Evolutionary conservation across 192 early-diverging fungal genomes (phyloP), one percentile per base, ranked within the genome.

Genomic region (Entomortierella chlamydospora): DNA sequence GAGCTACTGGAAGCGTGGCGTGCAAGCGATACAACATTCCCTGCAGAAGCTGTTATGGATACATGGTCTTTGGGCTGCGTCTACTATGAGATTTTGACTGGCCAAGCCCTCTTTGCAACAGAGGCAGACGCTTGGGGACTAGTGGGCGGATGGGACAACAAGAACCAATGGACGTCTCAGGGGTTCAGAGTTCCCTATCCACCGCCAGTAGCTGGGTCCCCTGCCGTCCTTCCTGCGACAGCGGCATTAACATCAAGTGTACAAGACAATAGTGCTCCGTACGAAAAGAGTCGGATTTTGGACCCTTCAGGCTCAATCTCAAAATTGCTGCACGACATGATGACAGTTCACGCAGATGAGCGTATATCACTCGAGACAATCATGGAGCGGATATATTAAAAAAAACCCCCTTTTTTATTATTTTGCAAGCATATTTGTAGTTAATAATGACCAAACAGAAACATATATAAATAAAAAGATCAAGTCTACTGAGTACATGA

Each of bases 1-100:
- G 76, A 79, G 42, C 28, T 79, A 25, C 45, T 79, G 57, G 76
- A 79, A 43, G 76, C 76, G 0, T 79, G 76, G 76, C 76, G 76
- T 1, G 61, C 68, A 23, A 62, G 58, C 28, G 68, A 79, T 22
- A 66, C 62, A 39, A 66, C 63, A 22, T 79, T 70, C 50, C 68
- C 76, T n/a, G 76, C 62, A 23, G 76, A 79, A 42, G 68, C 68
- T 18, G 56, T 37, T 26, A 79, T 79, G 76, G 76, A 79, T 23
- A 70, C 68, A 2, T 79, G 76, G 76, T 70, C 76, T 0, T 26
- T 79, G n/a, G 76, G 76, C 1, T 79, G 76, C 41, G 68, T 79
- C 3, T 79, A 79, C 33, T 79, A 79, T 41, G 76, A 79, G 42
- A 52, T 79, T 28, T 22, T 79, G 62, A 70, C 39, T 3, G 76